phyloP scores from a whole-genome alignment of 75 land plant genomes.

The Chamaecyparis obtusa region DNA sequence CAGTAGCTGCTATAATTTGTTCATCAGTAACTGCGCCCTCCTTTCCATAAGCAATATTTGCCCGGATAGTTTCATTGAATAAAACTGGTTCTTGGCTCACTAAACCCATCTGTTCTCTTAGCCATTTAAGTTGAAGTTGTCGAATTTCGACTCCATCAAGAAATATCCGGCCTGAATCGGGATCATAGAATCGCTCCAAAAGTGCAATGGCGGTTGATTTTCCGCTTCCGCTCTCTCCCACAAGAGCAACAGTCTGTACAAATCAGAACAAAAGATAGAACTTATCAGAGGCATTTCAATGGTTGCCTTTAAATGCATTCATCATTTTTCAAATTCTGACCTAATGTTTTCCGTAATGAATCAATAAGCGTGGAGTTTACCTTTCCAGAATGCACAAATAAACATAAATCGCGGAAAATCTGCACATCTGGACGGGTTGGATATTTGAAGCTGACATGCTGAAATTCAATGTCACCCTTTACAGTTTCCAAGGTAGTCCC shows the following conservation, averaged over 20 bases:
- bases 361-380: constrained; percentile 15
- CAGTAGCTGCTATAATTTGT: constrained; percentile 46
- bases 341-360: constrained; percentile 19
- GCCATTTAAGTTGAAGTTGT: constrained; percentile 44
- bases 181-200: constrained; percentile 71
- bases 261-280: constrained; percentile 18
- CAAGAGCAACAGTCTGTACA: constrained; percentile 71
- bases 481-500: constrained; percentile 40
- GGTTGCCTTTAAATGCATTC: constrained; percentile 11
- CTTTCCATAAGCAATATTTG: constrained; percentile 59
- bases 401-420: constrained; percentile 55
- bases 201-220: constrained; percentile 70
- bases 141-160: constrained; percentile 55
- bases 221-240: constrained; percentile 80
- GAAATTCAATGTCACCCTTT: constrained; percentile 64
- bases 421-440: constrained; percentile 51
- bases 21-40: constrained; percentile 42
- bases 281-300: not conserved
- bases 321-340: constrained; percentile 11
- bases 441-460: constrained; percentile 16
- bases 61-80: constrained; percentile 43
- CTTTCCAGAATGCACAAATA: constrained; percentile 64
- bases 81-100: constrained; percentile 67
- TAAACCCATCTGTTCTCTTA: constrained; percentile 63
- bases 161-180: constrained; percentile 40